A percentile compares a stretch with the other conserved stretches of the same genome.
Evolutionary conservation across 345 rosid species (phyloP).

Genomic region (Cochlearia excelsa): DNA sequence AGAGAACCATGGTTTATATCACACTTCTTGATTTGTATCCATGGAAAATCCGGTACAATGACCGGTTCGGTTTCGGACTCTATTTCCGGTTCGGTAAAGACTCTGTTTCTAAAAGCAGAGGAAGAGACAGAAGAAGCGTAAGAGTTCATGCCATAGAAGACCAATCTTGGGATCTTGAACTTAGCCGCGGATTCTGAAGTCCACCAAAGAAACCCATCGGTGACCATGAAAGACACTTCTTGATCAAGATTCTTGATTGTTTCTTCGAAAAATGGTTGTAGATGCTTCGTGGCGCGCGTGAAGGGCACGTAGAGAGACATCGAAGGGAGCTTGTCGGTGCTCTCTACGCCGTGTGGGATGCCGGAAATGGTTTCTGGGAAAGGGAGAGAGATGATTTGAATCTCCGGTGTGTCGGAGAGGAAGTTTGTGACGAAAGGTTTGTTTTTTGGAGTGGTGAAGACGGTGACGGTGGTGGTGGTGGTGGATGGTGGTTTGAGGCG

Average conservation of each 20-base stretch:
- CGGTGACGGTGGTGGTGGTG: conserved; percentile 39
- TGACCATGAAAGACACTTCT: conserved; percentile 50
- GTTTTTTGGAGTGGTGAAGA: conserved; percentile 73
- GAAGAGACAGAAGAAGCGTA: conserved; percentile 22
- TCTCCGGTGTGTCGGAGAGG: conserved; percentile 40
- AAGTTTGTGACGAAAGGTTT: conserved; percentile 46
- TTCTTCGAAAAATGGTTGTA: conserved; percentile 55
- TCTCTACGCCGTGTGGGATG: conserved; percentile 55
- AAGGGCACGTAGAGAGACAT: conserved; percentile 51
- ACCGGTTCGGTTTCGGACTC: conserved; percentile 46
- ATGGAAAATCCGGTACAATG: conserved; percentile 53
- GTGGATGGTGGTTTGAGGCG: conserved; percentile 1
- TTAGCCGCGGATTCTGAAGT: conserved; percentile 58
- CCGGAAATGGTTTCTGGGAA: conserved; percentile 48
- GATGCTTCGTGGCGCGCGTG: conserved; percentile 50
- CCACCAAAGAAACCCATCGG: conserved; percentile 86
- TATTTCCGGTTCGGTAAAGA: conserved; percentile 23
- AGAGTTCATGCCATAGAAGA: conserved; percentile 50
- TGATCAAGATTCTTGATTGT: conserved; percentile 39
- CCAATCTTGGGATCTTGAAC: conserved; percentile 55
- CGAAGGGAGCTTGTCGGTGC: conserved; percentile 69
- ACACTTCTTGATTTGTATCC: conserved; percentile 51
- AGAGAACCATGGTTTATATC: conserved; percentile 34
- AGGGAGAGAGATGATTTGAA: conserved; percentile 47
- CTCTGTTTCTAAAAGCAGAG: conserved; percentile 12